Base-by-base conservation (phyloP, 2,329 filamentous ascomycete genomes). In the Xylaria digitata region DNA sequence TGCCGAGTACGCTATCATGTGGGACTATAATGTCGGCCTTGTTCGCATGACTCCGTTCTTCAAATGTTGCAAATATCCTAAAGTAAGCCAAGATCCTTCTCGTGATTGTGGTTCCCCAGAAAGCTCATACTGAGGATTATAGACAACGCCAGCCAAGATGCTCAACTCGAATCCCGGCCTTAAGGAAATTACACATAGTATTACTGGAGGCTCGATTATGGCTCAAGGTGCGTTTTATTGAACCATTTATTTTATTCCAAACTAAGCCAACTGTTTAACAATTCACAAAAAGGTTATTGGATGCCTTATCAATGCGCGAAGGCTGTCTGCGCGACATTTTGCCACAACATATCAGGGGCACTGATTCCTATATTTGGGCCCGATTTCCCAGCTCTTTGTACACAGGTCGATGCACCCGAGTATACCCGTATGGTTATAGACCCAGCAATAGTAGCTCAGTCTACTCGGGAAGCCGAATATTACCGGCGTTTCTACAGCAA, bases 41-140 rank as follows among this genome's bases (percentile, higher is more conserved):
- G 94, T 98, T 69, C 90, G 95, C 68, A 96, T 97, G 80, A 97
- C 94, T 1, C 92, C 94, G 32, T 92, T 98, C 77, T 98, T 98
- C 86, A 97, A 97, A 79, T 94, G 92, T 71, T 90, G 90, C 77
- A 89, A 91, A 70, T 95, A 95, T 76, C 87, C 90, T 70, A 99
- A 99, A 89, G 95, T 94, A 77, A 76, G 83, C 43, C 40, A 26
- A 52, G 50, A 49, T 3, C 21, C 19, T 21, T 37, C 26, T 13
- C 8, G 1, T 11, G n/a, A 53, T 61, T 49, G 6, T 13, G n/a
- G 4, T 5, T 43, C 13, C 11, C 6, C 0, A 32, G 9, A 21
- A 30, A 43, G 40, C 1, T 15, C 2, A 50, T 53, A 9, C 63
- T 70, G 43, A 70, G 15, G 11, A 32, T 7, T 0, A 40, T 65